Base-by-base conservation (phyloP, 192 early-diverging fungal genomes). In the Ramicandelaber brevisporus region DNA sequence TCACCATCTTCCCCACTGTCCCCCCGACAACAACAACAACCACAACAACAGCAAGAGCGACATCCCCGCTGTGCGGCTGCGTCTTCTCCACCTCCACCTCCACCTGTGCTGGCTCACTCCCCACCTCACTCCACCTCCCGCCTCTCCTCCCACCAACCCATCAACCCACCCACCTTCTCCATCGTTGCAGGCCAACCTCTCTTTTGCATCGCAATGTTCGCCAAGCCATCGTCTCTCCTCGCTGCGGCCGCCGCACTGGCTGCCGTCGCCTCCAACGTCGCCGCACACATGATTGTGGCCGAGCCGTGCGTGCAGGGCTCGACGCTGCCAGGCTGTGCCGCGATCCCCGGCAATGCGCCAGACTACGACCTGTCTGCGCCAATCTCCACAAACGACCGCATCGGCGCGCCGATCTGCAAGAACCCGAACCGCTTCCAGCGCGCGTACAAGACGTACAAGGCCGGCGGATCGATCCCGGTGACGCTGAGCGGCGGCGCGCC, bases 381-480 rank as follows among this genome's bases (percentile, higher is more conserved):
- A 2, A 53, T 53, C 14, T 44, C 41, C 1, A 43, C 50, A 0
- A 40, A 47, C 26, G 45, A 53, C n/a, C 20, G 14, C 19, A 33
- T 43, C n/a, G 12, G 17, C 3, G 37, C 46, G 17, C 50, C 50
- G 7, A 30, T 53, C 13, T 53, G 50, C 50, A 53, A 53, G 27
- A 41, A 43, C 34, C 41, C 46, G 10, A 48, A 41, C 10, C 52
- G 41, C 13, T 49, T 45, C 27, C 35, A 29, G 21, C 37, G 24
- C 2, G 35, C 54, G 0, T 55, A 52, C 8, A 55, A 43, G 3
- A 41, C 27, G n/a, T 59, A 45, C 34, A 53, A 31, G 1, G 61
- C 63, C 0, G 67, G 67, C 4, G 14, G 46, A 3, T 32, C 53
- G 0, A 39, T 70, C 16, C 18, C 28, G 0, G 53, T 70, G 13